Percentiles rank a stretch among this genome's conserved stretches.
Conservation (phyloP, 176 grass and related monocot species). For the Rhynchospora pubera region DNA sequence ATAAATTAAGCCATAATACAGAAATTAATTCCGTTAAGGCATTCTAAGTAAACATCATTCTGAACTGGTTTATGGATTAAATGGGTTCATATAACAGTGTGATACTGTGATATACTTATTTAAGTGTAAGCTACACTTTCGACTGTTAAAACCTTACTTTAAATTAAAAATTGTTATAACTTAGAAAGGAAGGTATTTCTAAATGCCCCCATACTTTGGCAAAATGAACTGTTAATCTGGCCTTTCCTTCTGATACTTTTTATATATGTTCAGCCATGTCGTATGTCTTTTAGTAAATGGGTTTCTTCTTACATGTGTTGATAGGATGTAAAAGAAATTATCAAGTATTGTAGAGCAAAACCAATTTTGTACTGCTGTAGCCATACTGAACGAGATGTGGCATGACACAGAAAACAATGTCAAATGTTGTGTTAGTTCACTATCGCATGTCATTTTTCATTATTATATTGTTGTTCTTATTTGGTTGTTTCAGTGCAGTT, state of each 20-base stretch:
- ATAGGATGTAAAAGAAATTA: neutral
- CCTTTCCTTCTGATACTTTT: neutral
- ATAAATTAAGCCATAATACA: neutral
- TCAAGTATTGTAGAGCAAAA: neutral
- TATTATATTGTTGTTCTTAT: neutral
- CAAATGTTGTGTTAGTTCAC: neutral
- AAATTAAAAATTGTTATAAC: no score
- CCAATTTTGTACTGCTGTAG: neutral
- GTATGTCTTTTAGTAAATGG: neutral
- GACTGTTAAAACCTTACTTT: neutral
- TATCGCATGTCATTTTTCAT: neutral
- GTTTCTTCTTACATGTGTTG: neutral
- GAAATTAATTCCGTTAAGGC: neutral
- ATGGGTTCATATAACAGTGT: neutral
- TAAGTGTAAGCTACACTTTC: neutral
- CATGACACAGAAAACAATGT: no score
- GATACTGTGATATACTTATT: neutral
- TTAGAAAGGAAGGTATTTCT: neutral
- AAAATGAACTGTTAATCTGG: neutral
- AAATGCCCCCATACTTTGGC: neutral
- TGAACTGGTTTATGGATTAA: neutral
- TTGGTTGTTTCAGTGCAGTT: neutral
- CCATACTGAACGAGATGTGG: no score
- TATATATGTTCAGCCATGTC: neutral
- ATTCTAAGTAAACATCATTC: neutral